Evolutionary conservation across 2,329 filamentous ascomycete genomes (phyloP).

Genomic region (Ophiostoma piceae): DNA sequence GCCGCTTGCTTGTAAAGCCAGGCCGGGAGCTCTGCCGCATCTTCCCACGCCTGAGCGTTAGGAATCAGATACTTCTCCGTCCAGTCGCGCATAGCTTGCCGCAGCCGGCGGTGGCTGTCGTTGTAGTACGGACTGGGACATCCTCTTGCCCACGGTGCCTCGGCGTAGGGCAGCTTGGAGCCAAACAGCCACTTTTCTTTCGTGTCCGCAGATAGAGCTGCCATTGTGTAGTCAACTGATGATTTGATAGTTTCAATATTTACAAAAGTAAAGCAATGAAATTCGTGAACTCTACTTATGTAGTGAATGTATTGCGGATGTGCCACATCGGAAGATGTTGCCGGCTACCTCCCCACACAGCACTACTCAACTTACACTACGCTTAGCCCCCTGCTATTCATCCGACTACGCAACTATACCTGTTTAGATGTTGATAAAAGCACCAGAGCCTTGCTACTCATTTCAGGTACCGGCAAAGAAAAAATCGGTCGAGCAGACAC

Average conservation of each 20-base stretch:
- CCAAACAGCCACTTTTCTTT: slow-evolving; percentile 4
- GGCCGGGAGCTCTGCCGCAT: background rate
- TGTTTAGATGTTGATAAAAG: background rate
- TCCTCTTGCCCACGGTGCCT: background rate
- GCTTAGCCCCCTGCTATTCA: background rate
- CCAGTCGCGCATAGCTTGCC: slow-evolving; percentile 5
- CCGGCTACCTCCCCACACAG: background rate
- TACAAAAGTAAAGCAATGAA: background rate
- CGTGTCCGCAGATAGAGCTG: background rate
- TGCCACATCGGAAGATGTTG: background rate
- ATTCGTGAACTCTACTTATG: background rate
- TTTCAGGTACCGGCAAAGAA: too few relatives aligned
- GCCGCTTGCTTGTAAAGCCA: slow-evolving; percentile 9
- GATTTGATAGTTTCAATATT: background rate
- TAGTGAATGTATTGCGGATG: background rate
- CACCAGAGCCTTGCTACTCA: background rate
- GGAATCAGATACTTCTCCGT: slow-evolving; percentile 1
- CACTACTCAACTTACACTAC: background rate
- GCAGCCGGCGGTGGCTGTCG: slow-evolving; percentile 6
- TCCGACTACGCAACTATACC: background rate
- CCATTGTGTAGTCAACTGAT: background rate
- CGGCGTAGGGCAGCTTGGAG: slow-evolving; percentile 6
- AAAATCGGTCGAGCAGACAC: too few relatives aligned
- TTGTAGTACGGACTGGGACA: slow-evolving; percentile 1
- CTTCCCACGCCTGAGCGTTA: background rate